Evolutionary conservation across 345 rosid genomes (phyloP), one percentile per base, ranked within the genome.

Genomic region (Trapa bicornis): DNA sequence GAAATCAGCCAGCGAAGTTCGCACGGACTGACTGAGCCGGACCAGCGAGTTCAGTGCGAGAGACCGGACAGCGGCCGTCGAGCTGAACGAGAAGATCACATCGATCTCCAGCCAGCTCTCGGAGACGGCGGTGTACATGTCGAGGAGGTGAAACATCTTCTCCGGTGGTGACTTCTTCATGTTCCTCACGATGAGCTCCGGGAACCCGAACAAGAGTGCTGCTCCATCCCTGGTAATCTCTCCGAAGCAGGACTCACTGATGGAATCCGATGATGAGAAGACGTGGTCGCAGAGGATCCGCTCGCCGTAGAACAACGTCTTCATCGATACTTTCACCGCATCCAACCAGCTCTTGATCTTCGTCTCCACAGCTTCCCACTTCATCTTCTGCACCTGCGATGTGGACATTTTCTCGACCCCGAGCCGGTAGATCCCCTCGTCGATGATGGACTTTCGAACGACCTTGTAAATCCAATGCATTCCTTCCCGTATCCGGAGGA

Each of bases 331-430:
- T 35, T 68, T 71, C 16, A 71, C 42, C 16, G 77, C 72, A 2
- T 54, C 64, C 33, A 77, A 47, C 77, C 77, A 77, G 65, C 54
- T 68, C 75, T 74, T 74, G 70, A 71, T 64, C 67, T 61, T 73
- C 16, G 47, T 56, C 32, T 77, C 75, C 17, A 65, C 37, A 2
- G 42, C 60, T 54, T 74, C 77, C 77, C 70, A 68, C 37, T 52
- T 68, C 73, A 77, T 71, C 64, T 71, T 77, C 36, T 60, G 68
- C 11, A 71, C 37, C 75, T 73, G 71, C 58, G 69, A 56, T 6
- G 69, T 47, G 41, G 58, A 53, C 36, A 68, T 9, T 42, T 11
- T 58, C 64, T 73, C 77, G 37, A 73, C 65, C 0, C 80, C 77
- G 2, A 67, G 66, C 12, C 53, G 64, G 56, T 70, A 73, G 22